A percentile compares a stretch with the other conserved stretches of the same genome.
Conservation (phyloP, 2,329 filamentous ascomycete genomes). For the Ophiostoma triangulosporum region DNA sequence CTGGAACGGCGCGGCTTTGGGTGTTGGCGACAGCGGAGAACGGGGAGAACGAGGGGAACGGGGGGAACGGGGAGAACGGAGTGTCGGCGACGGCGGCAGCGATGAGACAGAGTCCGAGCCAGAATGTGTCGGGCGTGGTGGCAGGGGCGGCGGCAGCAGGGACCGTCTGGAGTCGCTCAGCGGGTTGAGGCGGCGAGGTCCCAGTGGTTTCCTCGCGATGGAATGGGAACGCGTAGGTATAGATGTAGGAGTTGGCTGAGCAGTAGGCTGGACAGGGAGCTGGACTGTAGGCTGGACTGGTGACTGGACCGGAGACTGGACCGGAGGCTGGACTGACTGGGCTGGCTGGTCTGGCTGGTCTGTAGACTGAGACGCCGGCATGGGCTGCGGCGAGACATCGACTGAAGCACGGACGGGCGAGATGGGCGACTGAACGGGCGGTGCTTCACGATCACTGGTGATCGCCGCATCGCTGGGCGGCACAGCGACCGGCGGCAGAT, state of each 20-base stretch:
- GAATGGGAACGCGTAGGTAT: neutral
- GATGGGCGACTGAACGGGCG: neutral
- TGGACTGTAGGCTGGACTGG: neutral
- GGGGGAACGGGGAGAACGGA: slow-evolving; percentile 14
- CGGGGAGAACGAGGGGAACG: too few relatives aligned
- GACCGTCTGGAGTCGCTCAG: neutral
- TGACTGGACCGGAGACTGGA: neutral
- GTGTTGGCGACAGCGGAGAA: slow-evolving; percentile 20
- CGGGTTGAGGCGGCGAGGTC: neutral
- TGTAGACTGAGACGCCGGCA: neutral
- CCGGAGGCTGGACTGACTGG: too few relatives aligned
- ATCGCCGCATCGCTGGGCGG: too few relatives aligned
- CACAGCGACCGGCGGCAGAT: neutral
- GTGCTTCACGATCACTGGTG: too few relatives aligned
- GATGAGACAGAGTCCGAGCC: neutral
- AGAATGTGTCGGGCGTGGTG: neutral
- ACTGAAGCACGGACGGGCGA: neutral
- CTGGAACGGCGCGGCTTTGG: slow-evolving; percentile 28
- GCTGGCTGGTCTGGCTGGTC: neutral
- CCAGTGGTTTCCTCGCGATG: slow-evolving; percentile 6
- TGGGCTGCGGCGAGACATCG: neutral
- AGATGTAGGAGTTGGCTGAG: neutral
- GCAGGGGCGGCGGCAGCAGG: neutral
- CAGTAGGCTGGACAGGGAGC: neutral
- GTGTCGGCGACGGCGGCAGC: neutral